Evolutionary conservation across 495 filamentous ascomycete species (phyloP).

Genomic region (Hyaloscypha finlandica): DNA sequence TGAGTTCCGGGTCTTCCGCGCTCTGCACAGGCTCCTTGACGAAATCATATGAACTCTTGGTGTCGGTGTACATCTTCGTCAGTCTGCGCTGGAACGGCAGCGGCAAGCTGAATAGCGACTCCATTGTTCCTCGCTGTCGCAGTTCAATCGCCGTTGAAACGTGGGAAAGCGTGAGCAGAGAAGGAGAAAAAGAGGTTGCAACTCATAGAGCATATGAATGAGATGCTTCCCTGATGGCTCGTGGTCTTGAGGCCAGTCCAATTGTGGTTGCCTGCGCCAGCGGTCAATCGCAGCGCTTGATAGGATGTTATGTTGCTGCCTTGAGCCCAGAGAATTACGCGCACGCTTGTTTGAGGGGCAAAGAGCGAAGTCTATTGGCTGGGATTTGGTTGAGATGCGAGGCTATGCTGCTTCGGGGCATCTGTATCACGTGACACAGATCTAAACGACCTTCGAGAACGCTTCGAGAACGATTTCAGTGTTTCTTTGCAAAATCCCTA

Average conservation of each 20-base stretch:
- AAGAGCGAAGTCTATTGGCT: not conserved
- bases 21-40: conserved; percentile 70
- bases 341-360: not conserved
- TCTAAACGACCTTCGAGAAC: not conserved
- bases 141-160: not conserved
- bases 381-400: not conserved
- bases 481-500: too few relatives aligned
- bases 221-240: not conserved
- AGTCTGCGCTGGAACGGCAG: conserved; percentile 67
- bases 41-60: conserved; percentile 84
- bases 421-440: not conserved
- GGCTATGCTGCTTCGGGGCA: not conserved
- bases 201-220: conserved; percentile 4
- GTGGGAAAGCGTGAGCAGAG: conserved; percentile 2
- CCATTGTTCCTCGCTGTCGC: conserved; percentile 9
- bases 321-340: conserved; percentile 7
- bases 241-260: conserved; percentile 5
- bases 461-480: not conserved
- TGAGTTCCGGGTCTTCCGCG: conserved; percentile 56
- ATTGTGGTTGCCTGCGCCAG: conserved; percentile 26
- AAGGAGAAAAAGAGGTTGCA: conserved; percentile 3
- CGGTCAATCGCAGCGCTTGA: not conserved
- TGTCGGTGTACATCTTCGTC: conserved; percentile 89
- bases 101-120: conserved; percentile 36
- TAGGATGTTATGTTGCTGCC: conserved; percentile 23